Base-by-base conservation (phyloP, 2,329 filamentous ascomycete genomes). In the Hypocrella siamensis region DNA sequence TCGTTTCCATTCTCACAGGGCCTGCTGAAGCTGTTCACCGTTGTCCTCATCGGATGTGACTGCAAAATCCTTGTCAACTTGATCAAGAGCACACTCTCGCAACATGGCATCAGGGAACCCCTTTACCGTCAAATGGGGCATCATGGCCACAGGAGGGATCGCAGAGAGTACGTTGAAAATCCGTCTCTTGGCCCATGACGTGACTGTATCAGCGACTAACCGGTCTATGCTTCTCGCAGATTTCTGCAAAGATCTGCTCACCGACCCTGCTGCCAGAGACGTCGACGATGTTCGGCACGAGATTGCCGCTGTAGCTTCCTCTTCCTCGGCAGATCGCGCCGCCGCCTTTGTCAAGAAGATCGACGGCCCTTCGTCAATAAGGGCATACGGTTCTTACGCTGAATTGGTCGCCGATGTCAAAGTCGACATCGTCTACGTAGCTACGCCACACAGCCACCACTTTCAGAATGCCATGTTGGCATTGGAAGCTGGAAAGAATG, bases 391-490 rank as follows among this genome's bases (percentile, higher is more conserved):
- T 36, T 82, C 77, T 9, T 93, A 93, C 56, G 67, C 75, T 38
- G 80, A 85, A 50, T 69, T 93, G 18, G 83, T 88, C 17, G 67
- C 70, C 31, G 82, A 93, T 50, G 61, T 77, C 6, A 69, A 82
- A 45, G 70, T 93, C 42, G 81, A 93, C 53, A 81, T 92, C 44
- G 58, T 93, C 57, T 93, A 93, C 54, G 72, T 93, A 34, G 84
- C 83, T 17, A 93, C 85, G 4, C 85, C 85, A 12, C 85, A 93
- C 60, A 86, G 80, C 45, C 85, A 93, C 54, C 85, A 93, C 61
- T 93, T 86, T 61, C 83, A 92, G 53, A 88, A 93, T 57, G 70
- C 74, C 40, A 82, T 85, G 71, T 68, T 92, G n/a, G 79, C 76
- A 27, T 65, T 93, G 25, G 70, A 82, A 42, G 80, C 79, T 6